phyloP scores from a whole-genome alignment of 2,329 filamentous ascomycete species.

The Colletotrichum truncatum region DNA sequence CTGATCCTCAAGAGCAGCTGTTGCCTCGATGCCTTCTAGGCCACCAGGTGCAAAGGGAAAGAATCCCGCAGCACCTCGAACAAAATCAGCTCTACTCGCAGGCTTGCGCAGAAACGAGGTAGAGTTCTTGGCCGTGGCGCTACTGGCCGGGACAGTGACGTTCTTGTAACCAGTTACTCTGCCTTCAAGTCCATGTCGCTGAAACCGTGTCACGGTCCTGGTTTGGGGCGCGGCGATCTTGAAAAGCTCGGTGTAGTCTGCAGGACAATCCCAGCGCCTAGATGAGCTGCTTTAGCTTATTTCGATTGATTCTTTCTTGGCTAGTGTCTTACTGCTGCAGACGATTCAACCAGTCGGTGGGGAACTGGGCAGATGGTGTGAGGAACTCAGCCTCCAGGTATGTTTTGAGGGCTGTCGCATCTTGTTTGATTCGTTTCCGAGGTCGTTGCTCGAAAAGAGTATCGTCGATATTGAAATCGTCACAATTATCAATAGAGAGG shows the following conservation, averaged over 20 bases:
- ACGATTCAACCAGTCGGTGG: constrained; percentile 84
- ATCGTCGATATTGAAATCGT: constrained; percentile 57
- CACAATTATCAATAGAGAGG: constrained; percentile 20
- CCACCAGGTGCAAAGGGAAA: constrained; percentile 95
- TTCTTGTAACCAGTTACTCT: constrained; percentile 93
- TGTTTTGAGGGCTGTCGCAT: constrained; percentile 71
- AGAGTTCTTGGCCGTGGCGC: constrained; percentile 93
- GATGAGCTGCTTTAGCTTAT: too few relatives aligned
- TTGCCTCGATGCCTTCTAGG: constrained; percentile 84
- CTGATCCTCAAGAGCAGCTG: constrained; percentile 85
- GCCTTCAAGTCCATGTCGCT: constrained; percentile 89
- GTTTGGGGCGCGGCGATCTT: constrained; percentile 90
- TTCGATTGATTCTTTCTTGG: too few relatives aligned
- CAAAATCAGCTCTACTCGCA: constrained; percentile 87
- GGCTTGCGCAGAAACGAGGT: constrained; percentile 90
- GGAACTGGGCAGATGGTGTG: constrained; percentile 82
- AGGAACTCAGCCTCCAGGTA: constrained; percentile 82
- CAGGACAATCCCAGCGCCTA: constrained; percentile 79
- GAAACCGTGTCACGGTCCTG: constrained; percentile 93
- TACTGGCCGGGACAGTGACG: constrained; percentile 89
- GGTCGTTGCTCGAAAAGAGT: constrained; percentile 60
- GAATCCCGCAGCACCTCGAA: constrained; percentile 90
- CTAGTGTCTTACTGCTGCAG: constrained; percentile 82
- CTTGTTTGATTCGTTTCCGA: constrained; percentile 56
- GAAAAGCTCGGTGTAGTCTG: constrained; percentile 86